A percentile compares a stretch with the other conserved stretches of the same genome.
These are phyloP conservation scores for Fusarium sp. DNA, from an alignment of 2,329 filamentous ascomycete genomes.

Conservation along the genomic window DNA sequence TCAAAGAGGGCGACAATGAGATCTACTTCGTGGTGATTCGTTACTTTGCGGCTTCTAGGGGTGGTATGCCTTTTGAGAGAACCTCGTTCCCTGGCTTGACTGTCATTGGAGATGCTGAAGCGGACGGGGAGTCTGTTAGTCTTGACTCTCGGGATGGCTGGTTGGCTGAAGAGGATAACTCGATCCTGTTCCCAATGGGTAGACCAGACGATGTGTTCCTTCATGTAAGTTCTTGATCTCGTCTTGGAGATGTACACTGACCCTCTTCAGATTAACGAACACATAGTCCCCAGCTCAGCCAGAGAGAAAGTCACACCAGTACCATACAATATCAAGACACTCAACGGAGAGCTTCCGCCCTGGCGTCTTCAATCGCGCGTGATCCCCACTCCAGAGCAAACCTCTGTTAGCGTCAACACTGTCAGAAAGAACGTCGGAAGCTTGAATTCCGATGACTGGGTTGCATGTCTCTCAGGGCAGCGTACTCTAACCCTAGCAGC, in stretches of 20 bases:
- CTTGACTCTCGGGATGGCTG: background rate
- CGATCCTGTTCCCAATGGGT: background rate
- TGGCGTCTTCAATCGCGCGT: background rate
- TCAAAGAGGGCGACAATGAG: background rate
- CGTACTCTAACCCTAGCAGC: background rate
- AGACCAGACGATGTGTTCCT: background rate
- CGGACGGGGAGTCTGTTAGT: background rate
- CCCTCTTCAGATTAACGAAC: background rate
- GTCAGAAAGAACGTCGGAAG: background rate
- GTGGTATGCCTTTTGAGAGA: background rate
- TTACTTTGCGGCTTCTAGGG: background rate
- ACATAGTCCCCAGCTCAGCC: background rate
- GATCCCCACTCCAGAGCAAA: background rate
- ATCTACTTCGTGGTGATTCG: background rate
- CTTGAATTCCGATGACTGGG: background rate
- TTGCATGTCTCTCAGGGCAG: fast-evolving
- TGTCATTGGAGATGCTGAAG: background rate
- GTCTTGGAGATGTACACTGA: fast-evolving
- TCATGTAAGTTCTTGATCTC: background rate
- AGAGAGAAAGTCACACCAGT: background rate
- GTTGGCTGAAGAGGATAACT: background rate
- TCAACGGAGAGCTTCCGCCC: background rate
- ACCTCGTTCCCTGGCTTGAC: background rate
- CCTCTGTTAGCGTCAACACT: fast-evolving
- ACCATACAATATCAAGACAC: background rate